Evolutionary conservation across 129 eudicot species (phyloP).

Genomic region (Saposhnikovia divaricata): DNA sequence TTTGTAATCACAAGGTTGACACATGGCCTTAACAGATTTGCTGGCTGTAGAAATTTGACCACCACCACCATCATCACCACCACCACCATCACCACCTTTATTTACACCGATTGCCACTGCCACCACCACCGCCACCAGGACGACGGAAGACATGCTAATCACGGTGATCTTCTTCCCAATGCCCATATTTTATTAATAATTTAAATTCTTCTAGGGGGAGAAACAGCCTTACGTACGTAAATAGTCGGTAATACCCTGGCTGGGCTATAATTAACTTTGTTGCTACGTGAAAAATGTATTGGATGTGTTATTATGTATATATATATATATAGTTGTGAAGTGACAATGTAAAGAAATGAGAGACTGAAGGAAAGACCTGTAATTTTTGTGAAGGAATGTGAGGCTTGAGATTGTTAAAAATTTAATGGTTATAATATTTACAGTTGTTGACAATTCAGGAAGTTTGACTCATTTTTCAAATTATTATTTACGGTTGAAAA

Average conservation of each 20-base stretch:
- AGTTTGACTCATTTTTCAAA: neutral
- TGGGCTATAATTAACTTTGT: neutral
- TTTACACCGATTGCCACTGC: neutral
- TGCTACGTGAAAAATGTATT: neutral
- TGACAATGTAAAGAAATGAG: neutral
- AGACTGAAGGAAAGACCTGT: slow-evolving; percentile 1
- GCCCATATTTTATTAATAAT: neutral
- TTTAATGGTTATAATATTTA: neutral
- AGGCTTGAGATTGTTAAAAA: neutral
- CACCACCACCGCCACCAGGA: slow-evolving; percentile 25
- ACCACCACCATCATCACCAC: neutral
- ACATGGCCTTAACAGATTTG: slow-evolving; percentile 30
- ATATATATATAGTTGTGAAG: neutral
- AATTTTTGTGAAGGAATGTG: neutral
- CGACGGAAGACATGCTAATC: neutral
- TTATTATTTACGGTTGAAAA: neutral
- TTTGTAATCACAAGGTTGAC: slow-evolving; percentile 36
- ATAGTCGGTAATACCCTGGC: neutral
- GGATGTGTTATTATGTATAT: neutral
- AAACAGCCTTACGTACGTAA: neutral
- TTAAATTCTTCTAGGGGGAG: neutral
- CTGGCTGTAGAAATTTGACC: slow-evolving; percentile 9
- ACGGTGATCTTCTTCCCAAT: slow-evolving; percentile 4
- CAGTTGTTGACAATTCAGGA: neutral
- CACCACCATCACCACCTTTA: neutral